These are phyloP conservation scores for Cercospora canescens DNA, from an alignment of 2,329 filamentous ascomycete species.

Conservation along the genomic window DNA sequence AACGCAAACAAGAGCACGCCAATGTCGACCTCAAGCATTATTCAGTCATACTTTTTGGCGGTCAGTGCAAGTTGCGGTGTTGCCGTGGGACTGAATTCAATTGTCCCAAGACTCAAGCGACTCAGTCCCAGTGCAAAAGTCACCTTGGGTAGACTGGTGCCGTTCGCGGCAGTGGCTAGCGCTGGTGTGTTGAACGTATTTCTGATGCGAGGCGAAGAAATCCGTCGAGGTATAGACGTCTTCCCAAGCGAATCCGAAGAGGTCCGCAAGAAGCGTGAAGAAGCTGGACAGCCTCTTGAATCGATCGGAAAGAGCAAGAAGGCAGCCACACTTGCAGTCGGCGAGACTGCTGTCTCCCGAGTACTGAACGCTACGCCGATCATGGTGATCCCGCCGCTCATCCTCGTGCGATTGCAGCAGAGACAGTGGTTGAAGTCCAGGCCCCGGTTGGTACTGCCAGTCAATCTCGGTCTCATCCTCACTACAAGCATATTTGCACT, in stretches of 20 bases:
- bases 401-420: slow-evolving; percentile 81
- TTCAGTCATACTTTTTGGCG: slow-evolving; percentile 87
- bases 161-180: slow-evolving; percentile 90
- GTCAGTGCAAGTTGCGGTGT: slow-evolving; percentile 93
- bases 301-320: slow-evolving; percentile 82
- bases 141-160: slow-evolving; percentile 82
- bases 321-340: slow-evolving; percentile 85
- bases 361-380: slow-evolving; percentile 94
- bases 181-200: slow-evolving; percentile 94
- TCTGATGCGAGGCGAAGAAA: slow-evolving; percentile 96
- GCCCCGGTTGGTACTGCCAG: slow-evolving; percentile 73
- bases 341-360: slow-evolving; percentile 86
- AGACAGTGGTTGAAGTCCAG: slow-evolving; percentile 77
- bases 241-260: slow-evolving; percentile 75
- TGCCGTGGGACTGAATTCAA: slow-evolving; percentile 83
- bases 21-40: slow-evolving; percentile 74
- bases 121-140: slow-evolving; percentile 73
- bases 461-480: slow-evolving; percentile 86
- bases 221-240: slow-evolving; percentile 87
- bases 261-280: slow-evolving; percentile 59
- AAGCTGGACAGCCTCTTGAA: slow-evolving; percentile 36
- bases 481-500: slow-evolving; percentile 84
- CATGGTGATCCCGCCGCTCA: slow-evolving; percentile 90
- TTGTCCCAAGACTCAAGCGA: slow-evolving; percentile 80
- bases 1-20: slow-evolving; percentile 98